Evolutionary conservation across 306 rosid genomes (phyloP).

Genomic region (Vigna mungo): DNA sequence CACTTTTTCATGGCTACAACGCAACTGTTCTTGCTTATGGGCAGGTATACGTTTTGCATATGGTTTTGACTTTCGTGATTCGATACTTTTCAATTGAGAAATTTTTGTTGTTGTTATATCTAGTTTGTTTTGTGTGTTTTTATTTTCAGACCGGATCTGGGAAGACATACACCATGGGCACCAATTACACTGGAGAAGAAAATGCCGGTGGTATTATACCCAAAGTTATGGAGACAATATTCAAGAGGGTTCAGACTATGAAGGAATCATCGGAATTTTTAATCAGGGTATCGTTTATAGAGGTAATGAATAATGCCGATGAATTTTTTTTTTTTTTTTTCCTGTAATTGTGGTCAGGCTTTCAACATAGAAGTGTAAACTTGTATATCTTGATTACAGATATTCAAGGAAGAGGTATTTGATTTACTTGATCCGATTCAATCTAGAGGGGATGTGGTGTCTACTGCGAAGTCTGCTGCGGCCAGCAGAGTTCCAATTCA

Average conservation of each 20-base stretch:
- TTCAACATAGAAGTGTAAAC: slow-evolving; percentile 29
- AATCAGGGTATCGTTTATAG: slow-evolving; percentile 92
- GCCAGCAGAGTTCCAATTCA: slow-evolving; percentile 85
- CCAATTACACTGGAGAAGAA: slow-evolving; percentile 79
- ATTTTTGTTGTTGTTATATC: neutral
- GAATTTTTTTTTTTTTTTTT: neutral
- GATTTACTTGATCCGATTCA: slow-evolving; percentile 80
- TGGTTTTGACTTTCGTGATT: neutral
- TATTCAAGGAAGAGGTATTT: slow-evolving; percentile 95
- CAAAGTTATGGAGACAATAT: slow-evolving; percentile 77
- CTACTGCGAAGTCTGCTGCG: slow-evolving; percentile 53
- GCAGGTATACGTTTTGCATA: slow-evolving; percentile 61
- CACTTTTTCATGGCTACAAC: slow-evolving; percentile 84
- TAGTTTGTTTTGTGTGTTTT: slow-evolving; percentile 10
- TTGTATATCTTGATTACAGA: slow-evolving; percentile 53
- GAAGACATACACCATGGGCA: slow-evolving; percentile 79
- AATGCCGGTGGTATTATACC: slow-evolving; percentile 76
- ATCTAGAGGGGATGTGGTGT: slow-evolving; percentile 60
- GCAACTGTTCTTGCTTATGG: slow-evolving; percentile 98
- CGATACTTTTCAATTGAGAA: neutral
- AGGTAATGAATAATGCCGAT: slow-evolving; percentile 58
- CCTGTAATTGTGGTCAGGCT: neutral
- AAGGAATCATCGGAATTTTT: slow-evolving; percentile 67
- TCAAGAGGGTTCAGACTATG: slow-evolving; percentile 59
- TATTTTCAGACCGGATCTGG: slow-evolving; percentile 88